Conservation (phyloP, 306 rosid genomes). For the Cicer bijugum region DNA sequence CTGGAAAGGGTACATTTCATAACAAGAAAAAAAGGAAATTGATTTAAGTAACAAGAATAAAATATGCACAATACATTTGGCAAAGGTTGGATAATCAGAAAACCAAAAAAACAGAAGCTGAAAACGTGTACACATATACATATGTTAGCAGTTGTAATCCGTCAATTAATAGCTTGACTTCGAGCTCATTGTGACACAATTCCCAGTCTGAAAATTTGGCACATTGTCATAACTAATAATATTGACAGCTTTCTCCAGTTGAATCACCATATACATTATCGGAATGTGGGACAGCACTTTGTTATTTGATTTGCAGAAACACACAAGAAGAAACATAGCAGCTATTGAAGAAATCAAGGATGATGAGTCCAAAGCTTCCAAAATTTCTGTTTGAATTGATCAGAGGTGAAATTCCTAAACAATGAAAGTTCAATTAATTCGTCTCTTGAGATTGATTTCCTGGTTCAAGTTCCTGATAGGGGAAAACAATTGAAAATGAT, state of each 20-base stretch:
- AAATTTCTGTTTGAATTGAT: conserved; percentile 35
- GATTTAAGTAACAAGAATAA: background rate
- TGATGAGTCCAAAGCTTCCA: conserved; percentile 12
- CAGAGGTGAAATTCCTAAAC: conserved; percentile 37
- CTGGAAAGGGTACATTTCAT: conserved; percentile 5
- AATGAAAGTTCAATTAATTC: conserved; percentile 30
- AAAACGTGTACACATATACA: conserved; percentile 17
- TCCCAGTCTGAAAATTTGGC: conserved; percentile 17
- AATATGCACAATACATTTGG: background rate
- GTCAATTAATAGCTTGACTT: conserved; percentile 16
- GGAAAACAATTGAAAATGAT: conserved; percentile 34
- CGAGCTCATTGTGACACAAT: conserved; percentile 11
- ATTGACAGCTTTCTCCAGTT: conserved; percentile 36
- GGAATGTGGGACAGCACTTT: background rate
- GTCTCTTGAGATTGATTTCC: conserved; percentile 47
- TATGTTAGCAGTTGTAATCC: conserved; percentile 3
- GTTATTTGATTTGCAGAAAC: conserved; percentile 32
- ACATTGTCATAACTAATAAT: conserved; percentile 7
- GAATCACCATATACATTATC: conserved; percentile 26
- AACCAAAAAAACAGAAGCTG: conserved; percentile 2
- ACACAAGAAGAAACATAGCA: conserved; percentile 28
- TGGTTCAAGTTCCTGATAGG: conserved; percentile 53
- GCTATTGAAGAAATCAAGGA: conserved; percentile 17
- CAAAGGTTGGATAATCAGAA: background rate
- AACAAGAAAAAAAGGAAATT: background rate